Conservation (phyloP, 2,329 filamentous ascomycete species). For the Daldinia eschscholtzii region DNA sequence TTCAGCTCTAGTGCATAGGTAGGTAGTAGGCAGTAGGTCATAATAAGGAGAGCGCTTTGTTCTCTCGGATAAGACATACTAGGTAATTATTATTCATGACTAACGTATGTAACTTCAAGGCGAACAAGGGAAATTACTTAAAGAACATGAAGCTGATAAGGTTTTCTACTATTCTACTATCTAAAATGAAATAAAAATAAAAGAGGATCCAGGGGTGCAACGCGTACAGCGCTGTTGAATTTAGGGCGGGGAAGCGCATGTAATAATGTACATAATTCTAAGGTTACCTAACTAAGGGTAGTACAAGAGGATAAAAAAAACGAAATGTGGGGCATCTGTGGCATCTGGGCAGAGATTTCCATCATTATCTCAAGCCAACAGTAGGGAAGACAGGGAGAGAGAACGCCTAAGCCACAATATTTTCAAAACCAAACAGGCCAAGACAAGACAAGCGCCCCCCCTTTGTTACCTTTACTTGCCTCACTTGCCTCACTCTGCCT, state of each 20-base stretch:
- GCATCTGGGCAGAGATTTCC: constrained; percentile 30
- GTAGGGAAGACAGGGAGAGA: neutral
- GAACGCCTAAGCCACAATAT: constrained; percentile 30
- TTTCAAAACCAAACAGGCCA: constrained; percentile 1
- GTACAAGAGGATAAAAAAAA: neutral
- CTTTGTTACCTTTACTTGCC: constrained; percentile 3
- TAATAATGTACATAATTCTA: neutral
- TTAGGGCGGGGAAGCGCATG: constrained; percentile 30
- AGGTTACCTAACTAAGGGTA: neutral
- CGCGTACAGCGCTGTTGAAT: constrained; percentile 7
- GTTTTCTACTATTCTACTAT: neutral
- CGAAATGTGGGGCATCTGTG: constrained; percentile 29
- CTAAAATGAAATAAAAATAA: neutral
- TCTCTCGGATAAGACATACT: neutral
- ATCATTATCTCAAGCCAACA: constrained; percentile 16
- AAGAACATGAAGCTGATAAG: constrained; percentile 4
- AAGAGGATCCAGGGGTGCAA: constrained; percentile 24
- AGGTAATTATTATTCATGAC: neutral
- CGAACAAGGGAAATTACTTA: neutral
- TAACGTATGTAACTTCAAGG: neutral
- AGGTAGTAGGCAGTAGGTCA: neutral
- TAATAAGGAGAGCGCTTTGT: neutral
- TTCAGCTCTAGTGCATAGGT: neutral
- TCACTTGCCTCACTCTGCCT: neutral
- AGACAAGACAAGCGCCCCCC: neutral